Conservation (phyloP, 257 asterid genomes). For the Pogostemon cablin region DNA sequence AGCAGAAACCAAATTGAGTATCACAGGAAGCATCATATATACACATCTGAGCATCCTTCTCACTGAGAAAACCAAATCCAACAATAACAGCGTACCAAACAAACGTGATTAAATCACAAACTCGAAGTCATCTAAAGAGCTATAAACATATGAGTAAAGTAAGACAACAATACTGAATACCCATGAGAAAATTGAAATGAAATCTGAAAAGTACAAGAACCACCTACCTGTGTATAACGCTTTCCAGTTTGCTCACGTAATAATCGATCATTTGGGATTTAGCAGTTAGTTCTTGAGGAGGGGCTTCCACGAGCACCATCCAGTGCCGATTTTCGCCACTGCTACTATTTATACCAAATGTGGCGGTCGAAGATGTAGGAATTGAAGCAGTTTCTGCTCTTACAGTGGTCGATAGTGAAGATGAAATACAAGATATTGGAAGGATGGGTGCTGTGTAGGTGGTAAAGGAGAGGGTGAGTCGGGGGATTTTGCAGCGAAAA, state of each 20-base stretch:
- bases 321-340: conserved; percentile 51
- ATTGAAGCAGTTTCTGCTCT: conserved; percentile 32
- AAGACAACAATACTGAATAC: background rate
- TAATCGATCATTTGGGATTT: conserved; percentile 66
- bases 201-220: background rate
- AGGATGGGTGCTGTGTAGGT: conserved; percentile 25
- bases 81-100: conserved; percentile 7
- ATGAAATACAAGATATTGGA: conserved; percentile 30
- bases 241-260: conserved; percentile 65
- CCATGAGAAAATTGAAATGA: conserved; percentile 1
- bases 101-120: background rate
- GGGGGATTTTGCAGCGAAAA: conserved; percentile 32
- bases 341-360: conserved; percentile 11
- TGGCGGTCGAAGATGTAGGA: conserved; percentile 32
- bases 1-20: conserved; percentile 77
- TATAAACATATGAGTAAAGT: conserved; percentile 11
- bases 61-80: conserved; percentile 44
- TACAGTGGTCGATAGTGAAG: conserved; percentile 33
- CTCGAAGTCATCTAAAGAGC: conserved; percentile 3
- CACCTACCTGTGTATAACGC: conserved; percentile 68
- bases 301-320: conserved; percentile 75
- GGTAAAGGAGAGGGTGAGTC: conserved; percentile 32
- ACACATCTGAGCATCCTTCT: conserved; percentile 82
- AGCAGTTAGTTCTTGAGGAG: conserved; percentile 47
- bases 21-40: conserved; percentile 75